A percentile compares a stretch with the other conserved stretches of the same genome.
Conservation (phyloP, 2,329 filamentous ascomycete genomes). For the Zasmidium citrigriseum region DNA sequence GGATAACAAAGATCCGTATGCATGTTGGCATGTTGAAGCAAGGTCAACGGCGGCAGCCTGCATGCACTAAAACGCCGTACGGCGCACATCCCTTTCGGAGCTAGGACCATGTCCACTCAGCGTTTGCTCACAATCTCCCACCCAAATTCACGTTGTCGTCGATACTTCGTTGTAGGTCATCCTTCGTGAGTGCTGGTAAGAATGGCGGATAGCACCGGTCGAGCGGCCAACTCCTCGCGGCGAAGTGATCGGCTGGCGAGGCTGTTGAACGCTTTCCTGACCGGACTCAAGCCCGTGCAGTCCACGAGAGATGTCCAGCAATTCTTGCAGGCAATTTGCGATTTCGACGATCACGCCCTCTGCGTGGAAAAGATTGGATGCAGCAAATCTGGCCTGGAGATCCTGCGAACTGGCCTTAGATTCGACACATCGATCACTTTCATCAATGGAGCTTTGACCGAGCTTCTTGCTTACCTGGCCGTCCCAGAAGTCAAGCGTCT, state of each 20-base stretch:
- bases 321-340: constrained; percentile 53
- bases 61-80: too few species aligned
- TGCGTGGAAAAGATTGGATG: constrained; percentile 46
- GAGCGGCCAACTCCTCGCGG: too few species aligned
- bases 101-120: too few species aligned
- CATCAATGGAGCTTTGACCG: constrained; percentile 42
- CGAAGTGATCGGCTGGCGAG: constrained; percentile 20
- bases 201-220: too few species aligned
- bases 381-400: constrained; percentile 35
- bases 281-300: constrained; percentile 41
- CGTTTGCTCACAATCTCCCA: too few species aligned
- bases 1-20: too few species aligned
- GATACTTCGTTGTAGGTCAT: too few species aligned
- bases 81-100: too few species aligned
- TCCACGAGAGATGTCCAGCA: constrained; percentile 43
- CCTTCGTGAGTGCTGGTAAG: too few species aligned
- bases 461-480: constrained; percentile 40
- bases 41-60: too few species aligned
- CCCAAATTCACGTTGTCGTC: too few species aligned
- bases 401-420: constrained; percentile 45
- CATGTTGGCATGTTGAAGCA: too few species aligned
- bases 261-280: constrained; percentile 43
- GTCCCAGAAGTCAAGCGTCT: constrained; percentile 51
- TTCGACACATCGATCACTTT: constrained; percentile 47
- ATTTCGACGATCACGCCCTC: constrained; percentile 41